Evolutionary conservation across 805 yeast genomes (phyloP).

Genomic region (Candida sakaeoensis): DNA sequence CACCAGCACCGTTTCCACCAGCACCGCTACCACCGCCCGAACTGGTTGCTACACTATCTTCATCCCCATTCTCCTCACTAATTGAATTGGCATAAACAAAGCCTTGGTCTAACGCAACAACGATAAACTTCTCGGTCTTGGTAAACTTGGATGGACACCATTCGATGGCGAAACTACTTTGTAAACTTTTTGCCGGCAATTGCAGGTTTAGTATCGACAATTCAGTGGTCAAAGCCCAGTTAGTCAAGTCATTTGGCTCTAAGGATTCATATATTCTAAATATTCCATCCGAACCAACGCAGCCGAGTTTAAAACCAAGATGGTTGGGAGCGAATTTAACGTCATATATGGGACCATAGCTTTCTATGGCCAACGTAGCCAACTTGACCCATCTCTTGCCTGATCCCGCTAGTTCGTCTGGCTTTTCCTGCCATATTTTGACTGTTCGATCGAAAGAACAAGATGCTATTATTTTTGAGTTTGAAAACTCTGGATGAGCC

Average conservation of each 20-base stretch:
- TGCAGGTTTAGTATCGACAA: constrained; percentile 61
- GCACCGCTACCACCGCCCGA: no score
- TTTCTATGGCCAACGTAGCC: constrained; percentile 72
- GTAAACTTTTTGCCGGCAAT: constrained; percentile 71
- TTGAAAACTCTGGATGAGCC: constrained; percentile 86
- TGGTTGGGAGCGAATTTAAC: constrained; percentile 87
- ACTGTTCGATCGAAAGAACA: constrained; percentile 89
- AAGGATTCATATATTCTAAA: constrained; percentile 81
- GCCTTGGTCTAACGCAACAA: constrained; percentile 85
- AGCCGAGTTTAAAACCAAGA: constrained; percentile 74
- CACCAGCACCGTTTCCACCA: constrained; percentile 11
- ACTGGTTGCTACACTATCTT: constrained; percentile 7
- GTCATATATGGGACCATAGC: constrained; percentile 84
- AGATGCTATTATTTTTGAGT: constrained; percentile 78
- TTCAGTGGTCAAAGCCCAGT: constrained; percentile 78
- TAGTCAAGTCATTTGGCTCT: constrained; percentile 82
- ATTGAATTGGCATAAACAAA: constrained; percentile 50
- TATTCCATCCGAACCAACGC: constrained; percentile 86
- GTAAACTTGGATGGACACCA: constrained; percentile 91
- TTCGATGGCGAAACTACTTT: constrained; percentile 77
- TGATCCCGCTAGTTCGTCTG: constrained; percentile 69
- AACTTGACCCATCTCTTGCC: constrained; percentile 81
- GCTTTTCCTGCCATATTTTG: constrained; percentile 86
- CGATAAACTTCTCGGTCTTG: constrained; percentile 69
- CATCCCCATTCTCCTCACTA: constrained; percentile 11